phyloP scores from a whole-genome alignment of 139 green algal species.

The Tetraselmis chui region DNA sequence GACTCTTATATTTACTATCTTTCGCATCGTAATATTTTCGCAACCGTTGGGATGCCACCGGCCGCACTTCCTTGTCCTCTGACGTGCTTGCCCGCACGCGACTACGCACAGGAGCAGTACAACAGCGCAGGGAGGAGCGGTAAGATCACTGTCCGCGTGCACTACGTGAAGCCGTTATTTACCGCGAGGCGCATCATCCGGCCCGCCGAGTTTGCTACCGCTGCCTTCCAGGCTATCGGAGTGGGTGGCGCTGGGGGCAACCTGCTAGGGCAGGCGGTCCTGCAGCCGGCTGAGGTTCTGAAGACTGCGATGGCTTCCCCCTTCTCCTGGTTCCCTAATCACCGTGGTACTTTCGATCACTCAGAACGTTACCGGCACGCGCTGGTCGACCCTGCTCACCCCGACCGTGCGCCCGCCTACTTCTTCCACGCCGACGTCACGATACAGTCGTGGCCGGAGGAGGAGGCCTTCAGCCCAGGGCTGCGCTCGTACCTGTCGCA shows the following conservation, averaged over 20 bases:
- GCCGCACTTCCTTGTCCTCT: too few relatives aligned
- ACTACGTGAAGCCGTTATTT: not conserved
- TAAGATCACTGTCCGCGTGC: not conserved
- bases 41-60: too few relatives aligned
- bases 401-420: not conserved
- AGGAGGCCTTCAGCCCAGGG: not conserved
- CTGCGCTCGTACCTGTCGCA: not conserved
- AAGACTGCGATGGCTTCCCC: not conserved
- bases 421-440: not conserved
- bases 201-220: too few relatives aligned
- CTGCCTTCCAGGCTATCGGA: not conserved
- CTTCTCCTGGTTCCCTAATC: not conserved
- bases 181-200: too few relatives aligned
- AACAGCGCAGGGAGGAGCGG: not conserved
- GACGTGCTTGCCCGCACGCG: too few relatives aligned
- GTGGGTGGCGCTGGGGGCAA: too few relatives aligned
- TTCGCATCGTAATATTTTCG: too few relatives aligned
- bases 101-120: not conserved
- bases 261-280: not conserved
- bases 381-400: not conserved
- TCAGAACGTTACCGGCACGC: not conserved
- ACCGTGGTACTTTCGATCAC: not conserved
- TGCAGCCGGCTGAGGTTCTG: not conserved
- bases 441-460: not conserved
- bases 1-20: too few relatives aligned